Evolutionary conservation across 169 alveolate species (phyloP).

Genomic region (Plasmodium coatneyi): DNA sequence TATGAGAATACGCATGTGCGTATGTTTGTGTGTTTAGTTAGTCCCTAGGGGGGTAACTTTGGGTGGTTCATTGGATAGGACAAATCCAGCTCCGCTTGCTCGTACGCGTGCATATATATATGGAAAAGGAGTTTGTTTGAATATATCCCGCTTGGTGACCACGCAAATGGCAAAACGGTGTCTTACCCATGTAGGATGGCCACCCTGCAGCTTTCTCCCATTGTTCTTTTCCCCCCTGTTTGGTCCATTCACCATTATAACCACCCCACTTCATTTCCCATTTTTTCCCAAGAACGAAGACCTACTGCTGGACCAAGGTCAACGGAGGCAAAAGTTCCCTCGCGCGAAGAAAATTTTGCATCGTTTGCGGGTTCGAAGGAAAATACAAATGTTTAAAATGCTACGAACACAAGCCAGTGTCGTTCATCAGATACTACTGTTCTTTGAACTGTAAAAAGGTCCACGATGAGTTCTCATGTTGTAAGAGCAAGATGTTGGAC

Average conservation of each 20-base stretch:
- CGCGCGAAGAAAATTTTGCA: constrained; percentile 81
- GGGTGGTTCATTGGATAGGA: neutral
- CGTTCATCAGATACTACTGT: constrained; percentile 80
- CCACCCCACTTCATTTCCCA: neutral
- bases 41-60: neutral
- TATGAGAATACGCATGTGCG: constrained; percentile 22
- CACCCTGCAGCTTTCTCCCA: neutral
- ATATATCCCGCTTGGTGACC: neutral
- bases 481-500: constrained; percentile 77
- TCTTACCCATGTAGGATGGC: neutral
- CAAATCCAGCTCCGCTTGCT: neutral
- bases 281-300: constrained; percentile 72
- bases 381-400: constrained; percentile 84
- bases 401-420: constrained; percentile 76
- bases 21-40: neutral
- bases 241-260: neutral
- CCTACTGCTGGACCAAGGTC: constrained; percentile 83
- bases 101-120: neutral
- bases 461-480: constrained; percentile 84
- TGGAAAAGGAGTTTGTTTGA: neutral
- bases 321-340: constrained; percentile 77
- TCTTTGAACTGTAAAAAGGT: constrained; percentile 81
- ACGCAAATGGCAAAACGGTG: neutral
- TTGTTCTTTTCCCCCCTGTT: neutral
- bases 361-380: constrained; percentile 84